A percentile compares a stretch with the other conserved stretches of the same genome.
These are phyloP conservation scores for Mycosarcoma mackinlayi DNA, from an alignment of 1,284 basidiomycete genomes.

Conservation along the genomic window DNA sequence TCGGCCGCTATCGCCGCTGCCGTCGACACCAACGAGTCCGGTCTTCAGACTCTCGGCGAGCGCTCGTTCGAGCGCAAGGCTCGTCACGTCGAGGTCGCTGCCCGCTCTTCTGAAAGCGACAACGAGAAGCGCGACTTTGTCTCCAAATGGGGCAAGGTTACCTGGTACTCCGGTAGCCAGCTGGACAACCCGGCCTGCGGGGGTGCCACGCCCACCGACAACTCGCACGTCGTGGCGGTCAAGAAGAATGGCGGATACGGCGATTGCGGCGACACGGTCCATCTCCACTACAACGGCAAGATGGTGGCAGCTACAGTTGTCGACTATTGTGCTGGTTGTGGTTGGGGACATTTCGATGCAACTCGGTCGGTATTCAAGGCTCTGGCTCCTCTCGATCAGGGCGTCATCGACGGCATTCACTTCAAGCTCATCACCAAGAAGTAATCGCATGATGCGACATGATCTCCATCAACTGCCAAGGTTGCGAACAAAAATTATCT, in stretches of 20 bases:
- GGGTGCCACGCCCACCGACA: constrained; percentile 54
- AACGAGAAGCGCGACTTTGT: constrained; percentile 51
- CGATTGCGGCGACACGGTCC: constrained; percentile 60
- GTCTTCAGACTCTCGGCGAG: constrained; percentile 39
- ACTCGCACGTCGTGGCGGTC: constrained; percentile 58
- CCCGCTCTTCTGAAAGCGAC: constrained; percentile 7
- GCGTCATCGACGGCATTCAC: constrained; percentile 54
- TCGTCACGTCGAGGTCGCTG: constrained; percentile 37
- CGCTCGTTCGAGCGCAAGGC: constrained; percentile 58
- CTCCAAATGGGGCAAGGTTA: constrained; percentile 49
- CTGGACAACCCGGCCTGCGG: constrained; percentile 62
- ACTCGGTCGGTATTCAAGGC: constrained; percentile 56
- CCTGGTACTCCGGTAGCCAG: constrained; percentile 62
- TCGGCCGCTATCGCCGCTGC: constrained; percentile 34
- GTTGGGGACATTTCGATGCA: constrained; percentile 56
- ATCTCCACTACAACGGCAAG: constrained; percentile 60
- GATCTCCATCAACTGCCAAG: background rate
- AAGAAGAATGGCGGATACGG: constrained; percentile 53
- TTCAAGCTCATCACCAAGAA: constrained; percentile 53
- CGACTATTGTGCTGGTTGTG: constrained; percentile 59
- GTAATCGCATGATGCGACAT: constrained; percentile 3
- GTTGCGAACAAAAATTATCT: too few relatives aligned
- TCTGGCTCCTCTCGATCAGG: constrained; percentile 53
- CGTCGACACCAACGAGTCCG: constrained; percentile 49
- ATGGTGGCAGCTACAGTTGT: constrained; percentile 52